phyloP scores from a whole-genome alignment of 495 filamentous ascomycete genomes.

The Penicillium longicatenatum region DNA sequence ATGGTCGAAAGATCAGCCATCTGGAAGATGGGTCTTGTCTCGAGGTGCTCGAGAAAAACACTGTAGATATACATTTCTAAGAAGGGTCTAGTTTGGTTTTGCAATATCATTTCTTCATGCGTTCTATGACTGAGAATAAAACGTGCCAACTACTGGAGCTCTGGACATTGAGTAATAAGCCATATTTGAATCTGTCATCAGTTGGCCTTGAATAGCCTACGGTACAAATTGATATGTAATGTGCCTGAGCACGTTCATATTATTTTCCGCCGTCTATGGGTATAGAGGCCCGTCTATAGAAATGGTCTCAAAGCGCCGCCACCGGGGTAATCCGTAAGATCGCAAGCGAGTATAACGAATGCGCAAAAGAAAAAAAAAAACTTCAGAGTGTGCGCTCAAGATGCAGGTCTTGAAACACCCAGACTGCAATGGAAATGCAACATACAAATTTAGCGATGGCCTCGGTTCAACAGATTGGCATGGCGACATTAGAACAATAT shows the following conservation, averaged over 20 bases:
- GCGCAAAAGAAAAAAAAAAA: constrained; percentile 7
- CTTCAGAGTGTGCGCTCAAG: constrained; percentile 8
- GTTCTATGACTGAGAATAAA: background rate
- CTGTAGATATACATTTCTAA: constrained; percentile 45
- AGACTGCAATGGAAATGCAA: constrained; percentile 7
- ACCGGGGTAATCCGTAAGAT: constrained; percentile 25
- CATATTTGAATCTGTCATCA: background rate
- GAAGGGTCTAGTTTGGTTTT: constrained; percentile 34
- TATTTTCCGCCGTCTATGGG: constrained; percentile 14
- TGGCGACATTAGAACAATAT: constrained; percentile 5
- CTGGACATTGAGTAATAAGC: background rate
- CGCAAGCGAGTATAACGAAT: constrained; percentile 9
- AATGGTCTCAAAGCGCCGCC: constrained; percentile 19
- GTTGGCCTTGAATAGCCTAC: background rate
- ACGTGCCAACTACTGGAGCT: background rate
- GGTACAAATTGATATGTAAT: background rate
- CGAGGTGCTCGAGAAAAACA: constrained; percentile 22
- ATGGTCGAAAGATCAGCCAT: constrained; percentile 11
- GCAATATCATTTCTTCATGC: constrained; percentile 22
- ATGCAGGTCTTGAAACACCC: constrained; percentile 9
- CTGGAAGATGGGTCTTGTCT: constrained; percentile 10
- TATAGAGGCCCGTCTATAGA: constrained; percentile 19
- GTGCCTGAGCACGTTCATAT: constrained; percentile 9
- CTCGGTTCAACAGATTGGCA: background rate
- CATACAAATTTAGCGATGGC: background rate